Percentiles rank a stretch among this genome's conserved stretches.
phyloP scores from a whole-genome alignment of 257 asterid genomes.

The Lycium ferocissimum region DNA sequence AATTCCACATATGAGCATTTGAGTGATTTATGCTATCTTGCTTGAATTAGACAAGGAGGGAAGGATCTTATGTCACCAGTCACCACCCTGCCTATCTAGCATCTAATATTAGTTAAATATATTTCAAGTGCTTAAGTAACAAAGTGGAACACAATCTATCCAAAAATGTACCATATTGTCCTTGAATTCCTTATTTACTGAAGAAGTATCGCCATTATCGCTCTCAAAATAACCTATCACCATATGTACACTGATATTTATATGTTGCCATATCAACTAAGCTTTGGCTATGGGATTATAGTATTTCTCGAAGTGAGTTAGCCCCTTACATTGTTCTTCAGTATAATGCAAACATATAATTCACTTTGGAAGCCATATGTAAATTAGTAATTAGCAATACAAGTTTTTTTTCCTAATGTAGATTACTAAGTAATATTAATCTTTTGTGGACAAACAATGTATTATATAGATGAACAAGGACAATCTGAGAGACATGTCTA shows the following conservation, averaged over 20 bases:
- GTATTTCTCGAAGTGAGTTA: background rate
- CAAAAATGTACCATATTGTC: background rate
- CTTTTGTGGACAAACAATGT: background rate
- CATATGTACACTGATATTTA: background rate
- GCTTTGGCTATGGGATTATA: background rate
- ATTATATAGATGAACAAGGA: background rate
- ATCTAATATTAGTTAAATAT: background rate
- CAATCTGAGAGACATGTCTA: background rate
- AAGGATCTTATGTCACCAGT: background rate
- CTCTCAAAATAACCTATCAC: slow-evolving; percentile 3
- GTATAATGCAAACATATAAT: background rate
- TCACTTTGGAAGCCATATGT: background rate
- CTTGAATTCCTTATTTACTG: background rate
- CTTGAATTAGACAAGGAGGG: background rate
- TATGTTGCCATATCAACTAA: background rate
- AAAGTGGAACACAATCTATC: background rate
- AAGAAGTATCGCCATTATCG: background rate
- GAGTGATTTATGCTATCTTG: background rate
- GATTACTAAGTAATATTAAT: background rate
- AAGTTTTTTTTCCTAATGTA: background rate
- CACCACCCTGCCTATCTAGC: background rate
- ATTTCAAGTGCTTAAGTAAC: background rate
- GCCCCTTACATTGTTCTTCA: background rate
- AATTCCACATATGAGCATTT: accelerated
- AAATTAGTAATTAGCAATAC: background rate